phyloP scores from a whole-genome alignment of 371 early-diverging fungal species.

The Rhizopus arrhizus region DNA sequence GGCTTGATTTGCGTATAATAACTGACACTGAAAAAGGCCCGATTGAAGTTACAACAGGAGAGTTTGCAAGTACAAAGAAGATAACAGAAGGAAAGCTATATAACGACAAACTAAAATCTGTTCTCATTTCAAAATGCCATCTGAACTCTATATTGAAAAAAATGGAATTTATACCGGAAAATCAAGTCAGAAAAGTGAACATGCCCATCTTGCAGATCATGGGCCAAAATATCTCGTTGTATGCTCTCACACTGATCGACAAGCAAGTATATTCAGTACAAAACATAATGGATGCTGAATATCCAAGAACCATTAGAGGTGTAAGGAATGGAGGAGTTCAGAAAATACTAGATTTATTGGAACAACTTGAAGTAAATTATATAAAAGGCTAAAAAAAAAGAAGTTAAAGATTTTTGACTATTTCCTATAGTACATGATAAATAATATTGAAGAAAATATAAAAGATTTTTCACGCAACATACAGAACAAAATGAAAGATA shows the following conservation, averaged over 20 bases:
- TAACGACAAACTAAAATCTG: neutral
- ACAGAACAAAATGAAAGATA: conserved; percentile 1
- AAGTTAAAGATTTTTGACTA: conserved; percentile 4
- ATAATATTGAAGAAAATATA: conserved; percentile 1
- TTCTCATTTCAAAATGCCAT: conserved; percentile 5
- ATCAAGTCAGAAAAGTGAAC: neutral
- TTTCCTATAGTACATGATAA: conserved; percentile 9
- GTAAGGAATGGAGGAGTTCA: neutral
- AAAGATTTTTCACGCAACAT: conserved; percentile 3
- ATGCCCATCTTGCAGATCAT: conserved; percentile 2
- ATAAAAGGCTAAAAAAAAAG: conserved; percentile 8
- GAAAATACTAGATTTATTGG: conserved; percentile 2
- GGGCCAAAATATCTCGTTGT: conserved; percentile 1
- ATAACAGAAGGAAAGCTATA: neutral
- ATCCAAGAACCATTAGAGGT: conserved; percentile 1
- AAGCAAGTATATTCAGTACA: conserved; percentile 6
- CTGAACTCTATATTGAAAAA: neutral
- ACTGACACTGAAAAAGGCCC: conserved; percentile 4
- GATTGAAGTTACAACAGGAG: neutral
- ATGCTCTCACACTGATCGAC: conserved; percentile 2
- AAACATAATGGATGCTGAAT: neutral
- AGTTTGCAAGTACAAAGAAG: neutral
- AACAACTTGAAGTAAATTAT: conserved; percentile 1
- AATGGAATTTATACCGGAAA: neutral
- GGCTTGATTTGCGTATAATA: conserved; percentile 6